A percentile compares a stretch with the other conserved stretches of the same genome.
These are phyloP conservation scores for Candida boleticola DNA, from an alignment of 805 yeast species.

Conservation along the genomic window DNA sequence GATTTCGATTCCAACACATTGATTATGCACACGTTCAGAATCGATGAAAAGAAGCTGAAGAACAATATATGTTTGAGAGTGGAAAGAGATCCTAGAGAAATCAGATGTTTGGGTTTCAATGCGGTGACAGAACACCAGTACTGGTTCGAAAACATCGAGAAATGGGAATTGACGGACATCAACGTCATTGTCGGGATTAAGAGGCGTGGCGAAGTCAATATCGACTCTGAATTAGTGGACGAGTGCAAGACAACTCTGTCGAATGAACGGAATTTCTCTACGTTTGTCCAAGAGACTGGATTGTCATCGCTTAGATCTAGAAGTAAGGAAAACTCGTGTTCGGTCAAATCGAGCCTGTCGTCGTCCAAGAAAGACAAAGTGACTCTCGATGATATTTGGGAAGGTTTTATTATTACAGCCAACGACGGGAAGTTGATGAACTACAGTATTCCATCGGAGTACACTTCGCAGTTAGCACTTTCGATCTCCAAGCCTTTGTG, in stretches of 20 bases:
- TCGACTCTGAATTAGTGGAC: slow-evolving; percentile 2
- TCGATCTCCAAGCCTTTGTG: slow-evolving; percentile 59
- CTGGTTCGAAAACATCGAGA: slow-evolving; percentile 64
- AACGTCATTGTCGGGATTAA: slow-evolving; percentile 67
- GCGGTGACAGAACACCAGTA: slow-evolving; percentile 68
- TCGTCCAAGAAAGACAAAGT: neutral
- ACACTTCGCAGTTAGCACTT: slow-evolving; percentile 39
- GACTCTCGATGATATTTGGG: slow-evolving; percentile 47
- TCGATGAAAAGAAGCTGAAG: slow-evolving; percentile 67
- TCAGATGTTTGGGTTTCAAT: slow-evolving; percentile 83
- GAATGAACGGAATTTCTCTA: slow-evolving; percentile 5
- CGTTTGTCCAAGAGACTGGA: slow-evolving; percentile 12
- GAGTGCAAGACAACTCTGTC: slow-evolving; percentile 22
- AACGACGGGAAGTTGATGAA: slow-evolving; percentile 61
- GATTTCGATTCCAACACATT: slow-evolving; percentile 54
- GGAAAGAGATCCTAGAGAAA: slow-evolving; percentile 90
- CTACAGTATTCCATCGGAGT: slow-evolving; percentile 57
- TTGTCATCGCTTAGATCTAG: slow-evolving; percentile 20
- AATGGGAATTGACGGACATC: slow-evolving; percentile 78
- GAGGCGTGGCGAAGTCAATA: slow-evolving; percentile 17
- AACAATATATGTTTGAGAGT: slow-evolving; percentile 81
- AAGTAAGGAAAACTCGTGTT: neutral
- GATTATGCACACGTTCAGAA: slow-evolving; percentile 70
- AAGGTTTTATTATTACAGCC: slow-evolving; percentile 71
- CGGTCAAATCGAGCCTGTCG: neutral